Percentiles rank a stretch among this genome's conserved stretches.
Conservation (phyloP, 1,139 yeast genomes). For the Yamadazyma buinensis region DNA sequence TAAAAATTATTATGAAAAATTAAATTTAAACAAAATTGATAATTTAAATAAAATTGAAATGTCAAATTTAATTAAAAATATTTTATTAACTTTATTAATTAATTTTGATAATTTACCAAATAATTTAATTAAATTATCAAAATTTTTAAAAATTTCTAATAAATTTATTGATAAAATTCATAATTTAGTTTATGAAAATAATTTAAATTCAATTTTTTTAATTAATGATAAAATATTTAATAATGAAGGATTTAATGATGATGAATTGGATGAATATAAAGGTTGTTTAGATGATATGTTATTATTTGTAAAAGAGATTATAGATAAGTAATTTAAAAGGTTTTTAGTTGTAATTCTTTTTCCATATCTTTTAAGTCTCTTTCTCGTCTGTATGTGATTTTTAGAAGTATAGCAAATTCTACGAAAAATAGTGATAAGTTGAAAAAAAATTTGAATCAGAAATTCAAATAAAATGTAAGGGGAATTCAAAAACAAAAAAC, state of each 20-base stretch:
- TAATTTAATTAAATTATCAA: slow-evolving; percentile 23
- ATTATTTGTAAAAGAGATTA: not conserved
- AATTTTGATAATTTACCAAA: slow-evolving; percentile 24
- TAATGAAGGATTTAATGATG: slow-evolving; percentile 4
- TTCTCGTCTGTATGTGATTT: too few species aligned
- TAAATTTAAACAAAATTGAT: slow-evolving; percentile 29
- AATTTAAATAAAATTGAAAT: slow-evolving; percentile 21
- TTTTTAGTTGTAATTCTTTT: not conserved
- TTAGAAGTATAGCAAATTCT: too few species aligned
- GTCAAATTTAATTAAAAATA: slow-evolving; percentile 27
- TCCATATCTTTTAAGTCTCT: too few species aligned
- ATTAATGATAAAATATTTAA: slow-evolving; percentile 7
- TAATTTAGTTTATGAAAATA: slow-evolving; percentile 15
- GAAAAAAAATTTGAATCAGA: too few species aligned
- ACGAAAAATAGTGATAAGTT: too few species aligned
- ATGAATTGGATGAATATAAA: slow-evolving; percentile 14
- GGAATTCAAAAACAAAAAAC: too few species aligned
- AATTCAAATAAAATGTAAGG: too few species aligned
- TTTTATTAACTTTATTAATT: slow-evolving; percentile 31
- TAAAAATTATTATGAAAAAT: slow-evolving; percentile 20
- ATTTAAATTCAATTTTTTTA: slow-evolving; percentile 15
- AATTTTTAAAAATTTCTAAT: slow-evolving; percentile 20
- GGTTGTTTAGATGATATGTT: slow-evolving; percentile 22
- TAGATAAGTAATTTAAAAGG: not conserved
- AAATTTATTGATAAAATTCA: slow-evolving; percentile 29